Conservation (phyloP, 208 protist species). For the Leishmania tropica region DNA sequence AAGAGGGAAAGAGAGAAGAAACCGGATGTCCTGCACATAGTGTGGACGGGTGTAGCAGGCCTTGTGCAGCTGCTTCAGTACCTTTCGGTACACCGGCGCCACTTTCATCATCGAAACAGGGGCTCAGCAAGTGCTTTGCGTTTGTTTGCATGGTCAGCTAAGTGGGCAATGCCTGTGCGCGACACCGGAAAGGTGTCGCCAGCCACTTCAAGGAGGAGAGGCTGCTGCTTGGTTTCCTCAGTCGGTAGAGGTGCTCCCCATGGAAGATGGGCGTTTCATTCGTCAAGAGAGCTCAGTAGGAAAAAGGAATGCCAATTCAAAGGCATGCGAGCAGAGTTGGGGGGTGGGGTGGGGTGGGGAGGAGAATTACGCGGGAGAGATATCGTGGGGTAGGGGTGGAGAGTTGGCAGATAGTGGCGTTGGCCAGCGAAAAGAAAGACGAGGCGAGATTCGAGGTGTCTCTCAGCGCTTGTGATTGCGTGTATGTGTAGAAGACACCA, state of each 20-base stretch:
- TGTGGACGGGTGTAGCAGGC: constrained; percentile 51
- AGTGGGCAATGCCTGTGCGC: not conserved
- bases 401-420: not conserved
- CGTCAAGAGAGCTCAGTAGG: not conserved
- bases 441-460: not conserved
- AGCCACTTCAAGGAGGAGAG: not conserved
- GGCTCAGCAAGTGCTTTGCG: not conserved
- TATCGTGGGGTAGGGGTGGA: not conserved
- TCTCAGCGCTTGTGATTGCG: not conserved
- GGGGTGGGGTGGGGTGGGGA: no score
- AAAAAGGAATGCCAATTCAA: not conserved
- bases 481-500: not conserved
- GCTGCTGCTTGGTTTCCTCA: not conserved
- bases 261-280: not conserved
- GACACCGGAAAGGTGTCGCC: not conserved
- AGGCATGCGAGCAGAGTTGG: not conserved
- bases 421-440: not conserved
- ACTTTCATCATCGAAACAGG: constrained; percentile 39
- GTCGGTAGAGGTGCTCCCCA: not conserved
- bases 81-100: constrained; percentile 48
- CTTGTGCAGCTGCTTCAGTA: constrained; percentile 63
- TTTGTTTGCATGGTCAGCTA: not conserved
- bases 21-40: constrained; percentile 76
- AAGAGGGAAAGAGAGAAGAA: constrained; percentile 73
- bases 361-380: not conserved